Percentiles rank a stretch among this genome's conserved stretches.
Conservation (phyloP, 2,329 filamentous ascomycete genomes). For the Aureobasidium sp. region DNA sequence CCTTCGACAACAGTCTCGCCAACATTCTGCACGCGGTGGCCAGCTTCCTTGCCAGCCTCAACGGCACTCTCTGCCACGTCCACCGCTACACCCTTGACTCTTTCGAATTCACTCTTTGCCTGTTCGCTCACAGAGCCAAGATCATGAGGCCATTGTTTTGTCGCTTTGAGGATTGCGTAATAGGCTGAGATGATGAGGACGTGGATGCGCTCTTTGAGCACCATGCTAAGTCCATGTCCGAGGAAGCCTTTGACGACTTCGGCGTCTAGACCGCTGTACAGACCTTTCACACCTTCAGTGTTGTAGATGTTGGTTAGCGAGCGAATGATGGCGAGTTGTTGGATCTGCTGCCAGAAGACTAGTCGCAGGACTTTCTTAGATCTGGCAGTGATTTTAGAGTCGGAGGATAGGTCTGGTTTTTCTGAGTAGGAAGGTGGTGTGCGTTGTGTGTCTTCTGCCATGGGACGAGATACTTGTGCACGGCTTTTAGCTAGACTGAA, state of each 20-base stretch:
- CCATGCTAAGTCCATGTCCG: constrained; percentile 77
- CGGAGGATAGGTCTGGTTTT: constrained; percentile 3
- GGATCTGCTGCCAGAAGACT: constrained; percentile 17
- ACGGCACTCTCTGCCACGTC: constrained; percentile 6
- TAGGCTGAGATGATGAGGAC: constrained; percentile 63
- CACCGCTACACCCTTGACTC: constrained; percentile 11
- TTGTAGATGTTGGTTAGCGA: constrained; percentile 25
- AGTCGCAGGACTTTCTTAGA: constrained; percentile 13
- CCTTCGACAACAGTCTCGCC: constrained; percentile 15
- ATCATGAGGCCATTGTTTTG: constrained; percentile 34
- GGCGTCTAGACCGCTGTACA: constrained; percentile 69
- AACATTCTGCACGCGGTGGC: constrained; percentile 24
- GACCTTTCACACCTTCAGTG: constrained; percentile 54
- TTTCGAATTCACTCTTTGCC: constrained; percentile 13
- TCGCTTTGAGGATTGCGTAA: constrained; percentile 50
- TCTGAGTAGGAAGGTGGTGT: background rate
- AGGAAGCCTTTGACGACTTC: constrained; percentile 80
- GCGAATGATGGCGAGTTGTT: constrained; percentile 23
- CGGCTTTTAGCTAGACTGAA: constrained; percentile 78
- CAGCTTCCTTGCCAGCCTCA: constrained; percentile 20
- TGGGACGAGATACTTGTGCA: constrained; percentile 50
- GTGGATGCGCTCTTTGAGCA: constrained; percentile 73
- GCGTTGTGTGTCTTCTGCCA: background rate
- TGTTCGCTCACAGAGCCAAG: constrained; percentile 21
- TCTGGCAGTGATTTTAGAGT: constrained; percentile 4